These are phyloP conservation scores for Amanita jacksonii DNA, from an alignment of 768 basidiomycete species.

Conservation along the genomic window DNA sequence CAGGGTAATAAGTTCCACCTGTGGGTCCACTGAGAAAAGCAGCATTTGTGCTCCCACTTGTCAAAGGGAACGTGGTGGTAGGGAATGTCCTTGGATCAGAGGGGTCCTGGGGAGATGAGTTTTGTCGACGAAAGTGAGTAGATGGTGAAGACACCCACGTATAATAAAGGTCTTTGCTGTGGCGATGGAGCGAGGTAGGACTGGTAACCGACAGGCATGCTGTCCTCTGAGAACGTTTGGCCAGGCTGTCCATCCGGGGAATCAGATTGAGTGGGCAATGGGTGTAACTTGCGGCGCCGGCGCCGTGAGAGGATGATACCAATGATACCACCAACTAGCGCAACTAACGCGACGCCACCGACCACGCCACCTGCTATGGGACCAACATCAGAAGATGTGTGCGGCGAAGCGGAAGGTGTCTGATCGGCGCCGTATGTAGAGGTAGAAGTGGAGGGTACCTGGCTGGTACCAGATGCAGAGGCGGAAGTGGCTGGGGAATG, in stretches of 20 bases:
- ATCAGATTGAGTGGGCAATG: not conserved
- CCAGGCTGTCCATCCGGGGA: not conserved
- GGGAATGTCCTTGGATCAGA: slow-evolving; percentile 17
- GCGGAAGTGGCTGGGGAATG: slow-evolving; percentile 21
- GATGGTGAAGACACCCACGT: not conserved
- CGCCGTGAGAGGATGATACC: slow-evolving; percentile 24
- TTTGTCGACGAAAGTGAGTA: too few species aligned
- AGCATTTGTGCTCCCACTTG: slow-evolving; percentile 7
- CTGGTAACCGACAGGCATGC: not conserved
- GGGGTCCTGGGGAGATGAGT: slow-evolving; percentile 12
- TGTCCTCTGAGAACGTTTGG: not conserved
- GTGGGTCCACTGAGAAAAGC: slow-evolving; percentile 1
- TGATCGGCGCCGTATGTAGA: not conserved
- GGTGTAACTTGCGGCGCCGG: slow-evolving; percentile 9
- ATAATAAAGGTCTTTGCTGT: not conserved
- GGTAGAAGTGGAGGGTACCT: too few species aligned
- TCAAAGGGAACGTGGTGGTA: slow-evolving; percentile 18
- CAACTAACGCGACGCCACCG: slow-evolving; percentile 37
- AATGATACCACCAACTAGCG: too few species aligned
- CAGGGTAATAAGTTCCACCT: slow-evolving; percentile 18
- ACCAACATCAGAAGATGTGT: slow-evolving; percentile 26
- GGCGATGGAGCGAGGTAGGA: not conserved
- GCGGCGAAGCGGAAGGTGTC: slow-evolving; percentile 2
- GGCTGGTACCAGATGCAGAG: too few species aligned
- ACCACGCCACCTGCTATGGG: slow-evolving; percentile 61